Evolutionary conservation across 2,329 filamentous ascomycete genomes (phyloP).

Genomic region (Sporothrix variecibatus): DNA sequence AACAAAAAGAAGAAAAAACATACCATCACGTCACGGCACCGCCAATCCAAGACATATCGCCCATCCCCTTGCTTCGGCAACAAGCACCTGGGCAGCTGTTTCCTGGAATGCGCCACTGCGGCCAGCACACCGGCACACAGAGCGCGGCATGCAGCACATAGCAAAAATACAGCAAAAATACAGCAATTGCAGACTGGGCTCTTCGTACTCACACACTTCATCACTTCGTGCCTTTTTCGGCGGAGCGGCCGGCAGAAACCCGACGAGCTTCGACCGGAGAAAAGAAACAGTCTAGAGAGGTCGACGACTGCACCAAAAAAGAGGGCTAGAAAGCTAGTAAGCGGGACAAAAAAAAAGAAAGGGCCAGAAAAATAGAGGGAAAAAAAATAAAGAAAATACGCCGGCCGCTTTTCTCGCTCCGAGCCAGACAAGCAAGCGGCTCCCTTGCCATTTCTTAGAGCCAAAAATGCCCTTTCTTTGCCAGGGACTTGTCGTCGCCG

Average conservation of each 20-base stretch:
- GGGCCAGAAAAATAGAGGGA: not conserved
- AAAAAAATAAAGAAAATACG: not conserved
- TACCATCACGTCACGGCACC: not conserved
- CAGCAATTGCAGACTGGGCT: not conserved
- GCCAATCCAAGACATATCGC: slow-evolving; percentile 9
- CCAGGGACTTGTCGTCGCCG: not conserved
- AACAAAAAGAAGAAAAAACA: not conserved
- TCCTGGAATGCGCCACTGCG: slow-evolving; percentile 14
- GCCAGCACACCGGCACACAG: slow-evolving; percentile 8
- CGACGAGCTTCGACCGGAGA: not conserved
- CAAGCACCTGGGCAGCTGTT: not conserved
- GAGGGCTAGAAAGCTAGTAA: not conserved
- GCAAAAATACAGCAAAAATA: not conserved
- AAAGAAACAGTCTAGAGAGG: not conserved
- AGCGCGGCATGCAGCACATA: not conserved
- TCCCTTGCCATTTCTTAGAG: not conserved
- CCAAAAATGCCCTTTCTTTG: not conserved
- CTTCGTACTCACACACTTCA: not conserved
- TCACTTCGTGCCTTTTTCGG: not conserved
- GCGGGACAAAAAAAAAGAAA: slow-evolving; percentile 9
- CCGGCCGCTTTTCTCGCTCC: not conserved
- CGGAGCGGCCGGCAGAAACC: not conserved
- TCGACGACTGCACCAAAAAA: not conserved
- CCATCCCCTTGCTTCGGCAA: not conserved
- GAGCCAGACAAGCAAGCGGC: slow-evolving; percentile 8